Percentiles rank a stretch among this genome's conserved stretches.
Conservation (phyloP, 1,284 basidiomycete genomes). For the Cryptococcus floricola region DNA sequence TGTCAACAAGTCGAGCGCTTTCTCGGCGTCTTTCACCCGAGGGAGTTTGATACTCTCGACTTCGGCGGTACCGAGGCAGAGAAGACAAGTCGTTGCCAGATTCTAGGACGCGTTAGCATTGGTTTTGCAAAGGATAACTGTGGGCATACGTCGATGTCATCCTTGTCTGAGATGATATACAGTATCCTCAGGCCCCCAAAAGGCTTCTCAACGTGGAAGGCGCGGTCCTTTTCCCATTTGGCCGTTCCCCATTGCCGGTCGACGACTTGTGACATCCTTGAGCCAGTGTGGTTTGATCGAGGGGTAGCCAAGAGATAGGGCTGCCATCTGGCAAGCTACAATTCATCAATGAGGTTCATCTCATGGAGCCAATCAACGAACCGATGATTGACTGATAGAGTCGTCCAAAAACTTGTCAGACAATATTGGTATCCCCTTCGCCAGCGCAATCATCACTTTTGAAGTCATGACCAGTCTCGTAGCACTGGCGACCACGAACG, state of each 20-base stretch:
- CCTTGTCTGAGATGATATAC: constrained; percentile 14
- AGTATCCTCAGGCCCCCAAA: constrained; percentile 29
- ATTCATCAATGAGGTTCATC: neutral
- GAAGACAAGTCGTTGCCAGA: constrained; percentile 67
- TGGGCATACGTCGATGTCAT: too few relatives aligned
- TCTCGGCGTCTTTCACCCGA: neutral
- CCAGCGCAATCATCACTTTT: constrained; percentile 75
- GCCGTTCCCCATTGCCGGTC: constrained; percentile 65
- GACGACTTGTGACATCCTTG: constrained; percentile 64
- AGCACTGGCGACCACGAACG: constrained; percentile 66
- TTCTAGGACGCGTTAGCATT: constrained; percentile 19
- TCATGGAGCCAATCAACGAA: neutral
- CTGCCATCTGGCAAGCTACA: constrained; percentile 57
- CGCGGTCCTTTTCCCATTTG: constrained; percentile 46
- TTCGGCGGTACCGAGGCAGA: constrained; percentile 64
- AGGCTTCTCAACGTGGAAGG: constrained; percentile 52
- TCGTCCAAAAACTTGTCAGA: constrained; percentile 60
- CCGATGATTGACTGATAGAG: constrained; percentile 1
- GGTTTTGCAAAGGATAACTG: too few relatives aligned
- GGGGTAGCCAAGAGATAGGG: constrained; percentile 67
- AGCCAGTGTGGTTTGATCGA: constrained; percentile 54
- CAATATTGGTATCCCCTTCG: constrained; percentile 80
- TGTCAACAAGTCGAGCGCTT: constrained; percentile 33
- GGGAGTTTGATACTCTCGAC: constrained; percentile 27
- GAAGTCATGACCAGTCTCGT: constrained; percentile 63